Percentiles rank a stretch among this genome's conserved stretches.
Evolutionary conservation across 108 stramenopile species (phyloP).

Genomic region (Fistulifera pelliculosa): DNA sequence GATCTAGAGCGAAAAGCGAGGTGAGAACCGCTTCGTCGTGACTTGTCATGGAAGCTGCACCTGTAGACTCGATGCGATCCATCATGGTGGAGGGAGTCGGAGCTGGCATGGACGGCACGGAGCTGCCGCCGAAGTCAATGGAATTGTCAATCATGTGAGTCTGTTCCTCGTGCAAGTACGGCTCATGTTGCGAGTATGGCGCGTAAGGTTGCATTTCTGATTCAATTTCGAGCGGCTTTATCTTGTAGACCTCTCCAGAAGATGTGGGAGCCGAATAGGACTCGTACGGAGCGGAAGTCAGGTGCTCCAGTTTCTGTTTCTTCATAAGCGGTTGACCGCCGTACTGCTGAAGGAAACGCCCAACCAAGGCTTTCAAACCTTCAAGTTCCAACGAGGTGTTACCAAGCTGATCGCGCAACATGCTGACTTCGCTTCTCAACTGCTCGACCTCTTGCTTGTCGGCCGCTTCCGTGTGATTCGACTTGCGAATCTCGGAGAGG

Average conservation of each 20-base stretch:
- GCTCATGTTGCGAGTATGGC: no score
- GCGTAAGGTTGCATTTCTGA: no score
- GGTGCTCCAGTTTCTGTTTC: background rate
- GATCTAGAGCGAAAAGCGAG: conserved; percentile 18
- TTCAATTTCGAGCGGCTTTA: no score
- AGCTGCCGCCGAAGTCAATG: no score
- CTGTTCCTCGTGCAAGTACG: no score
- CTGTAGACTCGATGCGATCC: no score
- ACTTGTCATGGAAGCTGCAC: background rate
- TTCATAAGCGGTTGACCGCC: background rate
- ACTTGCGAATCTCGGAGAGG: conserved; percentile 62
- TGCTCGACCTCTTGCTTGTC: conserved; percentile 67
- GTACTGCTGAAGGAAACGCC: background rate
- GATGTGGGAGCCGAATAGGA: background rate
- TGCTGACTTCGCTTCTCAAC: conserved; percentile 54
- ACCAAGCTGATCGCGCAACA: conserved; percentile 21
- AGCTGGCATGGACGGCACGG: no score
- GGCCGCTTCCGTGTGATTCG: conserved; percentile 56
- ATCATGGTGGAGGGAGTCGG: no score
- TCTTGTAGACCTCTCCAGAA: no score
- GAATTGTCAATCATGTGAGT: no score
- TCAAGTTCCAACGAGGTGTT: conserved; percentile 34
- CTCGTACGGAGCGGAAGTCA: background rate
- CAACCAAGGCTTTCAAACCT: background rate
- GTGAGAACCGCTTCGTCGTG: conserved; percentile 26